Evolutionary conservation across 208 protist species (phyloP), one percentile per base, ranked within the genome.

Genomic region (Trypanosoma platydactyli): DNA sequence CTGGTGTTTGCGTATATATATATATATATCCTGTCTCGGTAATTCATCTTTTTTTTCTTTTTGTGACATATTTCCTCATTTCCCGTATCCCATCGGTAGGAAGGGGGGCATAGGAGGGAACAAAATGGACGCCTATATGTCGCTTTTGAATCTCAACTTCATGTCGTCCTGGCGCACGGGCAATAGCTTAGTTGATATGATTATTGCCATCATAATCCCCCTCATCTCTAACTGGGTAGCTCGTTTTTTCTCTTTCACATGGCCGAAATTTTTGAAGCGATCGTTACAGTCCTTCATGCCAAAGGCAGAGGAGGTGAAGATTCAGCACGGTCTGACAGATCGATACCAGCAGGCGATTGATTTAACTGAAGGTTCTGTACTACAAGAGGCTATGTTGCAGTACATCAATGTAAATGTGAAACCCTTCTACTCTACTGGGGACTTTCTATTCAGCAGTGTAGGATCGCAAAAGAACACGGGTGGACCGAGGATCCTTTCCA

Each of bases 111-210:
- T 20, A n/a, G 29, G 51, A 63, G 4, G 42, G 13, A 59, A 45
- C 69, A 78, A 29, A 25, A 95, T 95, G 89, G 86, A 95, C 73
- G 75, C 80, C 42, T 92, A 91, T 46, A 70, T 76, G 45, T 79
- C 86, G 20, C 60, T 95, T 29, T 72, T 95, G 70, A 95, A 92
- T 52, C 79, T 93, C 30, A 93, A 93, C 64, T 89, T 95, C 51
- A 95, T 95, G 90, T 76, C 83, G 61, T 83, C 86, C 49, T 78
- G 92, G 68, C 69, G 87, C 46, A 95, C 90, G 45, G 90, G 86
- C n/a, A 87, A 93, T 63, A 64, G 85, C 65, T 49, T 94, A 16
- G 66, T 89, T 2, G 90, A 95, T 54, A 93, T 93, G 79, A 62
- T 92, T 22, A 86, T 94, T 55, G 86, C 83, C 25, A 84, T 84